Conservation (phyloP, 192 early-diverging fungal species). For the Coemansia sp. region DNA sequence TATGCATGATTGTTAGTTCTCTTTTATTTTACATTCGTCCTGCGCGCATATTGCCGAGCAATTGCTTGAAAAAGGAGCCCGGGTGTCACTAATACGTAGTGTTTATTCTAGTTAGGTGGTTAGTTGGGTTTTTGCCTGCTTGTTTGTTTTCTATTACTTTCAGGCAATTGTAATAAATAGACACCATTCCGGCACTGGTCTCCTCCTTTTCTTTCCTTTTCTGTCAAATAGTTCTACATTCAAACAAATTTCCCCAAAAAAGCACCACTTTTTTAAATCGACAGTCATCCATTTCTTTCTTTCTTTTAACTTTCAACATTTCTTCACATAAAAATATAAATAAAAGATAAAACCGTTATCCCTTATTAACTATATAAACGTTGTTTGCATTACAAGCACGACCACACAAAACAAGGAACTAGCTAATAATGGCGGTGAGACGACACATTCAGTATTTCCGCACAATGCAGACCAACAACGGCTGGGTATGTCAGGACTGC, state of each 20-base stretch:
- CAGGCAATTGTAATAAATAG: not conserved
- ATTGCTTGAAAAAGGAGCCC: too few species aligned
- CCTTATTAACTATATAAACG: too few species aligned
- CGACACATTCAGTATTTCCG: not conserved
- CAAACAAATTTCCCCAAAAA: not conserved
- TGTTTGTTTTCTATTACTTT: not conserved
- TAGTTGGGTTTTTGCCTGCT: not conserved
- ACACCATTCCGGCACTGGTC: not conserved
- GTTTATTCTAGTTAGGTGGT: not conserved
- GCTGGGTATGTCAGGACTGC: conserved; percentile 48
- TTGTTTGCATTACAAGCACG: too few species aligned
- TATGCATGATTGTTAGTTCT: too few species aligned
- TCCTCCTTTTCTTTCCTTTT: not conserved
- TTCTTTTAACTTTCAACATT: too few species aligned
- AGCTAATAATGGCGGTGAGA: not conserved
- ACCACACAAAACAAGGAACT: not conserved
- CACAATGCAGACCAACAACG: conserved; percentile 6
- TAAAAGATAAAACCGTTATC: too few species aligned
- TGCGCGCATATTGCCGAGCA: too few species aligned
- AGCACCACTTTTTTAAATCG: not conserved
- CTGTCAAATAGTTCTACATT: not conserved
- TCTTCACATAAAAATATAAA: too few species aligned
- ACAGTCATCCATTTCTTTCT: too few species aligned
- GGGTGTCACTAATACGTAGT: too few species aligned
- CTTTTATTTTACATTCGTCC: too few species aligned